These are phyloP conservation scores for Corynascus novoguineensis DNA, from an alignment of 495 filamentous ascomycete genomes.

Conservation along the genomic window DNA sequence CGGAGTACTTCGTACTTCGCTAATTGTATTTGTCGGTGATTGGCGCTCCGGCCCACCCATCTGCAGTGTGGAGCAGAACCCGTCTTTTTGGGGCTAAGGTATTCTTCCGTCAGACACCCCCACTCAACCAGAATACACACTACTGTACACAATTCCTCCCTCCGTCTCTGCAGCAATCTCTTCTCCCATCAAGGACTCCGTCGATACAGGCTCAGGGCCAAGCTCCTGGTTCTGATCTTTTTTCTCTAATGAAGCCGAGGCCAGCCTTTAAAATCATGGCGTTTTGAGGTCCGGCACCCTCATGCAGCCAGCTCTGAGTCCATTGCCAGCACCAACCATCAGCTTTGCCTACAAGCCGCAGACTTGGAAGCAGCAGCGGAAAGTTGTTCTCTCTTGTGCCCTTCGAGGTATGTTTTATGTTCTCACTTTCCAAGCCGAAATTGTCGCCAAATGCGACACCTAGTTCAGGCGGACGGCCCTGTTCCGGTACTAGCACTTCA, in stretches of 20 bases:
- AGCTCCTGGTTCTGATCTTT: neutral
- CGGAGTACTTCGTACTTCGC: too few relatives aligned
- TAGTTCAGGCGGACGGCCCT: conserved; percentile 4
- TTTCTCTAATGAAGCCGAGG: neutral
- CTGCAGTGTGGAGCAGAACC: conserved; percentile 11
- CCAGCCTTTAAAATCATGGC: neutral
- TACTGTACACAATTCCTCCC: conserved; percentile 15
- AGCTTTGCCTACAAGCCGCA: too few relatives aligned
- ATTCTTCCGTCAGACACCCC: conserved; percentile 17
- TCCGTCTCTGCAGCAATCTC: neutral
- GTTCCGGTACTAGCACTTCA: conserved; percentile 11
- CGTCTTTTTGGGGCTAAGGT: conserved; percentile 5
- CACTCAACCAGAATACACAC: conserved; percentile 26
- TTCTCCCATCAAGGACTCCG: neutral
- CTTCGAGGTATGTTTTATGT: conserved; percentile 1
- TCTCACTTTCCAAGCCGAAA: neutral
- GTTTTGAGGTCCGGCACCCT: neutral
- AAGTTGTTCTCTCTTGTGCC: neutral
- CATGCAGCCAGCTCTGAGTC: neutral
- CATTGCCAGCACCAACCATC: neutral
- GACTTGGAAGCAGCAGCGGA: neutral
- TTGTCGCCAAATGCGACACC: neutral
- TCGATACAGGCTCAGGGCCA: neutral
- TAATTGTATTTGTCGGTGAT: too few relatives aligned
- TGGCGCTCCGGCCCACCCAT: conserved; percentile 8